Base-by-base conservation (phyloP, 495 filamentous ascomycete species). In the Antarctomyces pellizariae region DNA sequence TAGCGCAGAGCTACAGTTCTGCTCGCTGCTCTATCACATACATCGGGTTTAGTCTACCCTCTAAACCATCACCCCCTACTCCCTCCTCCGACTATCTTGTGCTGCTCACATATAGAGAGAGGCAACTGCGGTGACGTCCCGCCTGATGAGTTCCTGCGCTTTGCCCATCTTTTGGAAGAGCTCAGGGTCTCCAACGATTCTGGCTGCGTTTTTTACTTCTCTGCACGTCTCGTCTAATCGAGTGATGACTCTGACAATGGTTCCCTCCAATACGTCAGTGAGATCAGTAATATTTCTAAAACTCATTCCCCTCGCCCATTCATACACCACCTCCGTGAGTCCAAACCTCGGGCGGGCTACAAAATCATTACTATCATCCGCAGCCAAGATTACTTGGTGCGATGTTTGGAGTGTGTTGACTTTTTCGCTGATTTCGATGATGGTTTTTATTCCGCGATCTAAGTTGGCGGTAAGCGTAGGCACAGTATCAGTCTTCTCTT, bases 261-360 rank as follows among this genome's bases (percentile, higher is more conserved):
- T 92, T 0, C 86, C 86, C 45, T 97, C 86, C 39, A 95, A 65
- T 24, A 97, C 84, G 43, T 97, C 86, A 15, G 86, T 97, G 29
- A 97, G 54, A 33, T 90, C 79, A 0, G 83, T 95, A 38, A 97
- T 97, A 28, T 89, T 83, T 48, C 82, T 90, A 61, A 97, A 97
- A 16, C 76, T 75, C 80, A 93, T 92, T 12, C 86, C 86, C 30
- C 76, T 62, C 1, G 86, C 89, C 86, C 86, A 97, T 51, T 97
- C 86, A 45, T 95, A 92, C 9, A 97, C 86, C 0, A 97, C 89
- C 47, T 97, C 89, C 39, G 89, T 78, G 25, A 97, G 61, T 0
- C 83, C 84, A 43, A 97, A 97, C 8, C 82, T 62, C 5, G 80
- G 78, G 22, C 69, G 57, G 36, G 65, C 77, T 23, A 75, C 76